Percentiles rank a stretch among this genome's conserved stretches.
These are phyloP conservation scores for Neofusicoccum umdonicola DNA, from an alignment of 2,329 filamentous ascomycete genomes.

Conservation along the genomic window DNA sequence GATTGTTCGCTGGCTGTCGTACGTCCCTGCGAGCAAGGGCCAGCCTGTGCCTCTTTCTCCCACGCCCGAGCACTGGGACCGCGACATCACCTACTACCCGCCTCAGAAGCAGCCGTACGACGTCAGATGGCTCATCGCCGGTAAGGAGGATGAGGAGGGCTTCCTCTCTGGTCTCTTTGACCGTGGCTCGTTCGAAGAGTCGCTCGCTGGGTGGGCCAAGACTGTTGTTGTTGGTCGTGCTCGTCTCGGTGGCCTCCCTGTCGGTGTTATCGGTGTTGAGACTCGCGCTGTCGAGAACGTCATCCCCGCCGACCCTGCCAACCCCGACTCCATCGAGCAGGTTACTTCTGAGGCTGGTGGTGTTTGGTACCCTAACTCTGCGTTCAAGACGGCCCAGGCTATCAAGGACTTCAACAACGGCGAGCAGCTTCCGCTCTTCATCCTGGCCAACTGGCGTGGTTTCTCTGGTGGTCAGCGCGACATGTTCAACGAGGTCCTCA, in stretches of 20 bases:
- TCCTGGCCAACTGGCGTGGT: constrained; percentile 99
- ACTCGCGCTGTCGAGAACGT: constrained; percentile 95
- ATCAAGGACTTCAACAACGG: constrained; percentile 99
- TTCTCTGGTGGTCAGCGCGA: constrained; percentile 99
- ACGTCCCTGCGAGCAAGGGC: constrained; percentile 92
- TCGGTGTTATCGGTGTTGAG: constrained; percentile 98
- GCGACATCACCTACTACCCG: constrained; percentile 79
- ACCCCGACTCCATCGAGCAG: constrained; percentile 97
- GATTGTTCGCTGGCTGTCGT: constrained; percentile 98
- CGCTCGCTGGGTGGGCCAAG: constrained; percentile 93
- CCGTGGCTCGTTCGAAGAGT: constrained; percentile 93
- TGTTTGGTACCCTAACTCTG: constrained; percentile 99
- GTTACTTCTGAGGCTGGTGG: constrained; percentile 92
- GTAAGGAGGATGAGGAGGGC: constrained; percentile 79
- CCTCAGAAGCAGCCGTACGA: constrained; percentile 85
- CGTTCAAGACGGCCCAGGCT: constrained; percentile 98
- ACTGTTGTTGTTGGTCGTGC: constrained; percentile 96
- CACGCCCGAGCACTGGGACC: constrained; percentile 84
- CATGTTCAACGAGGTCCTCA: constrained; percentile 99
- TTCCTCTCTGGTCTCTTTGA: constrained; percentile 94
- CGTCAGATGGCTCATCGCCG: constrained; percentile 87
- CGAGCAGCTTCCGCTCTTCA: constrained; percentile 97
- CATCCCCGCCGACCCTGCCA: constrained; percentile 92
- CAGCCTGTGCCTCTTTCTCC: constrained; percentile 90
- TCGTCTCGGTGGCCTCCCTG: constrained; percentile 92